Conservation (phyloP, 2,329 filamentous ascomycete species). For the Monilinia aucupariae region DNA sequence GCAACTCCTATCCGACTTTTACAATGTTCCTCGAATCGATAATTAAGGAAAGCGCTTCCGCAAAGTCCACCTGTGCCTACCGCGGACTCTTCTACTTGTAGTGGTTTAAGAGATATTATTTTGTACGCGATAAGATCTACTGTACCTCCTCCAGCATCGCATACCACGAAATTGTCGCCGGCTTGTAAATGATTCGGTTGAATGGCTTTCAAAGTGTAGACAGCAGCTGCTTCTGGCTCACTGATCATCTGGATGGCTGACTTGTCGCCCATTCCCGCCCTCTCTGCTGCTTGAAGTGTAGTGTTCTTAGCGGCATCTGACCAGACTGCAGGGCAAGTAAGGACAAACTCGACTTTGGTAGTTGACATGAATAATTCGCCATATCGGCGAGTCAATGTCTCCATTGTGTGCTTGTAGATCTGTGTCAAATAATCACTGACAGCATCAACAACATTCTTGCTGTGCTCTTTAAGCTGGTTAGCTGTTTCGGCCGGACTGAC, state of each 20-base stretch:
- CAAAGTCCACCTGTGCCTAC: conserved; percentile 74
- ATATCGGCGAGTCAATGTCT: conserved; percentile 67
- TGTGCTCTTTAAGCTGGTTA: conserved; percentile 65
- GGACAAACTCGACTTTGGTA: conserved; percentile 70
- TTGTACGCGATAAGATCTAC: conserved; percentile 79
- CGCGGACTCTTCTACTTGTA: conserved; percentile 71
- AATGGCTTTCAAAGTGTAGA: conserved; percentile 74
- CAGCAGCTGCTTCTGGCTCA: conserved; percentile 73
- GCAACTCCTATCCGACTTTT: conserved; percentile 59
- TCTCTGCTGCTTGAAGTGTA: conserved; percentile 69
- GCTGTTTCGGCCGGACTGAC: conserved; percentile 73
- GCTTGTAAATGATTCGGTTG: conserved; percentile 68
- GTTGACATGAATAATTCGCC: conserved; percentile 73
- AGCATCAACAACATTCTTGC: conserved; percentile 73
- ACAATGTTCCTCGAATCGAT: conserved; percentile 74
- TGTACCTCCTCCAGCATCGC: conserved; percentile 52
- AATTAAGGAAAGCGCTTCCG: conserved; percentile 74
- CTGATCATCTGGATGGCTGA: conserved; percentile 72
- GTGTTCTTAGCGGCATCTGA: conserved; percentile 81
- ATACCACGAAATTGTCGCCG: conserved; percentile 56
- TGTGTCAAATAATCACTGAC: conserved; percentile 75
- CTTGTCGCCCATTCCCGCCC: conserved; percentile 69
- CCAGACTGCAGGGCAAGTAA: conserved; percentile 81
- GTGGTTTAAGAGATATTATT: conserved; percentile 65
- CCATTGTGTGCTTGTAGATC: conserved; percentile 72